A percentile compares a stretch with the other conserved stretches of the same genome.
These are phyloP conservation scores for Helotiales sp. DNA, from an alignment of 2,329 filamentous ascomycete species.

Conservation along the genomic window DNA sequence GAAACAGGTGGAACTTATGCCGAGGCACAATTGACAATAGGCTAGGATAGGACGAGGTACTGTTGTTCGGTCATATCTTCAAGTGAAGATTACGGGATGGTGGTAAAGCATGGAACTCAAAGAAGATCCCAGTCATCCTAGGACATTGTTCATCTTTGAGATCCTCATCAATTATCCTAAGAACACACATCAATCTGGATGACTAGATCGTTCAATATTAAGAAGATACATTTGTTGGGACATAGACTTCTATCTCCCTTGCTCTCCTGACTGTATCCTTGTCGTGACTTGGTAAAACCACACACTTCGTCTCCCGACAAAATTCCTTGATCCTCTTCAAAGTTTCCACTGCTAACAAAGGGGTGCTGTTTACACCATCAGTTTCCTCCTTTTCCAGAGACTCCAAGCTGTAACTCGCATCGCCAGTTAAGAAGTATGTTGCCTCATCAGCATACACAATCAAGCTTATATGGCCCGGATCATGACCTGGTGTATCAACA, in stretches of 20 bases:
- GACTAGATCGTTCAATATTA: too few species aligned
- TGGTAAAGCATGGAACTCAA: too few species aligned
- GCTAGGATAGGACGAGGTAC: too few species aligned
- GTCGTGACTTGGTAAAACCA: conserved; percentile 34
- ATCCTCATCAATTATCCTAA: too few species aligned
- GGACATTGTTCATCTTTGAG: too few species aligned
- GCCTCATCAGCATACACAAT: conserved; percentile 27
- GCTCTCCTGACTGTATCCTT: conserved; percentile 28
- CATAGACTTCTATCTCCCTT: conserved; percentile 34
- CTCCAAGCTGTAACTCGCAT: conserved; percentile 36
- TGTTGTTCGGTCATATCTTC: too few species aligned
- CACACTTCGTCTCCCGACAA: conserved; percentile 27
- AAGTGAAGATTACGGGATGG: too few species aligned
- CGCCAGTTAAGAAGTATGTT: conserved; percentile 34
- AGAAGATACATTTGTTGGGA: conserved; percentile 85
- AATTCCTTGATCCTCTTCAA: conserved; percentile 36
- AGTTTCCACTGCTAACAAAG: conserved; percentile 33
- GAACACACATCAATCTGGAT: too few species aligned
- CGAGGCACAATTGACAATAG: too few species aligned
- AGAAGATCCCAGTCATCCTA: too few species aligned
- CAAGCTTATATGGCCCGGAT: conserved; percentile 36
- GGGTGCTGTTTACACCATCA: conserved; percentile 36
- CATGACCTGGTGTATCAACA: conserved; percentile 38
- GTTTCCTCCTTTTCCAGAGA: conserved; percentile 35
- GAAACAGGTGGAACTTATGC: too few species aligned